phyloP scores from a whole-genome alignment of 140 eudicot species.

The Bidens hawaiensis region DNA sequence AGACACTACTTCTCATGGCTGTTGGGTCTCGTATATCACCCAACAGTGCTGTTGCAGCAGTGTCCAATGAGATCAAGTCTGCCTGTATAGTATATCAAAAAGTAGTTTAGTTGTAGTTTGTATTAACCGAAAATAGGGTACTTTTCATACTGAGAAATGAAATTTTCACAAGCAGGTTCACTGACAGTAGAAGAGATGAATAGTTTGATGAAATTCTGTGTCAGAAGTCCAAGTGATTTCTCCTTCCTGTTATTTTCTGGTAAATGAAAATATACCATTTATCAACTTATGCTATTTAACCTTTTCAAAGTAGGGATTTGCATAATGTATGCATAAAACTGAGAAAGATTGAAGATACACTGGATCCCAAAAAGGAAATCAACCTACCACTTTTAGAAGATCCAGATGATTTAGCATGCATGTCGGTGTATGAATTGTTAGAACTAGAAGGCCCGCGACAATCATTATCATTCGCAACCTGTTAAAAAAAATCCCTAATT shows the following conservation, averaged over 20 bases:
- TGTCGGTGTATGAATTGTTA: slow-evolving; percentile 20
- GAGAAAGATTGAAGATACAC: too few species aligned
- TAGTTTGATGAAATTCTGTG: too few species aligned
- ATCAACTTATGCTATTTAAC: too few species aligned
- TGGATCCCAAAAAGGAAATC: neutral
- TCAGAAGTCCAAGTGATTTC: too few species aligned
- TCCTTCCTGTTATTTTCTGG: slow-evolving; percentile 66
- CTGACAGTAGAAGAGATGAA: slow-evolving; percentile 62
- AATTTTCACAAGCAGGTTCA: neutral
- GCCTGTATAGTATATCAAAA: slow-evolving; percentile 31
- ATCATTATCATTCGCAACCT: slow-evolving; percentile 30
- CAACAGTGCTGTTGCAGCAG: slow-evolving; percentile 56
- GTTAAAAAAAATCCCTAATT: neutral
- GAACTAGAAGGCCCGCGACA: slow-evolving; percentile 16
- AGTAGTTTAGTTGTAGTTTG: slow-evolving; percentile 8
- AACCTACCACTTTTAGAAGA: slow-evolving; percentile 42
- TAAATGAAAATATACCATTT: too few species aligned
- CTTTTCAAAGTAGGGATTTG: too few species aligned
- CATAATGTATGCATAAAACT: too few species aligned
- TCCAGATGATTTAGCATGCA: slow-evolving; percentile 27
- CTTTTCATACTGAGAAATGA: neutral
- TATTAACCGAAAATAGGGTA: neutral
- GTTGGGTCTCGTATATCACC: slow-evolving; percentile 46
- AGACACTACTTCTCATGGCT: slow-evolving; percentile 52
- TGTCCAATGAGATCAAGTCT: slow-evolving; percentile 57